Percentiles rank a stretch among this genome's conserved stretches.
Conservation (phyloP, 2,329 filamentous ascomycete genomes). For the Penicillium sp. region DNA sequence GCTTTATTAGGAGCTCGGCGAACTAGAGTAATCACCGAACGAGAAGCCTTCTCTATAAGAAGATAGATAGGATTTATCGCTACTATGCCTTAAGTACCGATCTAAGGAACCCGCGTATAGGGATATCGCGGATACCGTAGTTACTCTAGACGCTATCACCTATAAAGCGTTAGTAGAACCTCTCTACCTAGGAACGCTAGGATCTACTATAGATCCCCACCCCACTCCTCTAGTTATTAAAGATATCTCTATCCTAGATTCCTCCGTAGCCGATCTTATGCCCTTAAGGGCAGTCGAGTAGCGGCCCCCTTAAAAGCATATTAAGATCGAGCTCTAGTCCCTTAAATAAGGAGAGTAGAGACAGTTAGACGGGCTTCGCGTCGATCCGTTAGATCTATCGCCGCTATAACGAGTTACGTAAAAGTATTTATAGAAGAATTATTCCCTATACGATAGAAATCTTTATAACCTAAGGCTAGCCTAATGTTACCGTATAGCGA, state of each 20-base stretch:
- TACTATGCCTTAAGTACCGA: neutral
- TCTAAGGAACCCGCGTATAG: neutral
- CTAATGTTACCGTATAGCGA: slow-evolving; percentile 11
- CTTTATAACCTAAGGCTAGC: slow-evolving; percentile 8
- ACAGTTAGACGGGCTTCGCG: slow-evolving; percentile 8
- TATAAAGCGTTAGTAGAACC: neutral
- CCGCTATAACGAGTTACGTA: slow-evolving; percentile 10
- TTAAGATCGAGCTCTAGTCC: neutral
- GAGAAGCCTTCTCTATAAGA: neutral
- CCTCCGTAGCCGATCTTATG: neutral
- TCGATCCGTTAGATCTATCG: slow-evolving; percentile 13
- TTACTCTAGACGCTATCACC: neutral
- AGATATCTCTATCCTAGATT: neutral
- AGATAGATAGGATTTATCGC: neutral
- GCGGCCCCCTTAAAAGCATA: neutral
- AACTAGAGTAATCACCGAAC: neutral
- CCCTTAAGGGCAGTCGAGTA: neutral
- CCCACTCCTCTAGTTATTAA: neutral
- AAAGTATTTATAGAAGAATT: slow-evolving; percentile 17
- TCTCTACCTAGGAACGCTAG: neutral
- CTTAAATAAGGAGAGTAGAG: slow-evolving; percentile 16
- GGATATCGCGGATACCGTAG: neutral
- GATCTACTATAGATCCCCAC: neutral
- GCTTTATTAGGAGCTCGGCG: neutral
- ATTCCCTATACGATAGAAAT: slow-evolving; percentile 16